Conservation (phyloP, 2,329 filamentous ascomycete genomes). For the Scytalidium lignicola region DNA sequence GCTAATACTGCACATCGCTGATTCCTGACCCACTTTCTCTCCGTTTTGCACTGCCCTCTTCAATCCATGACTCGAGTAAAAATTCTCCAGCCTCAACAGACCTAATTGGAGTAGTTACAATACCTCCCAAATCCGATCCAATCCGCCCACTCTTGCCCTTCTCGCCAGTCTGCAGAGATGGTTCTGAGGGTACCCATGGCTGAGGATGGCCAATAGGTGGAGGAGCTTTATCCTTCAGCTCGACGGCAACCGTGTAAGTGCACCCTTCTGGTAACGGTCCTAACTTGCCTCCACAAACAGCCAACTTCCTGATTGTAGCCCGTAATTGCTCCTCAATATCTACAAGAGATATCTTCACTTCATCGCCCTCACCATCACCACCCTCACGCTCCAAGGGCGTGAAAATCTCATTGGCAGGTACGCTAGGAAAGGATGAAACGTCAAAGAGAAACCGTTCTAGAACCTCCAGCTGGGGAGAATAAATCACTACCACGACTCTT, state of each 20-base stretch:
- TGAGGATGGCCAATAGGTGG: slow-evolving; percentile 58
- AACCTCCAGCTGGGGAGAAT: slow-evolving; percentile 26
- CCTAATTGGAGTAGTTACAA: slow-evolving; percentile 55
- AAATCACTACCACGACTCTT: slow-evolving; percentile 31
- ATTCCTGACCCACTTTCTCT: not conserved
- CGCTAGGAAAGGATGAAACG: slow-evolving; percentile 31
- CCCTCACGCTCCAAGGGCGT: slow-evolving; percentile 28
- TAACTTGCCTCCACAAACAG: slow-evolving; percentile 54
- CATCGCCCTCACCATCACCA: slow-evolving; percentile 3
- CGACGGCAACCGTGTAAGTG: slow-evolving; percentile 72
- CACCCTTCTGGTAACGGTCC: slow-evolving; percentile 56
- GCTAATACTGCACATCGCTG: too few relatives aligned
- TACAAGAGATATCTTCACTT: slow-evolving; percentile 38
- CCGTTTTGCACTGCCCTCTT: slow-evolving; percentile 42
- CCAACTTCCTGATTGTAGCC: slow-evolving; percentile 58
- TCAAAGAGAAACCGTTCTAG: slow-evolving; percentile 39
- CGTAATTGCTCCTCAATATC: slow-evolving; percentile 71
- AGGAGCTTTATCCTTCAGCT: slow-evolving; percentile 54
- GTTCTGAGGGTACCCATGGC: slow-evolving; percentile 54
- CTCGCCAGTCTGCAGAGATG: slow-evolving; percentile 29
- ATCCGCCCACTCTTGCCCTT: slow-evolving; percentile 21
- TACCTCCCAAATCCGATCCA: slow-evolving; percentile 40
- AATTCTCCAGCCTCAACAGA: slow-evolving; percentile 61
- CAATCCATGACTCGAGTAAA: slow-evolving; percentile 64
- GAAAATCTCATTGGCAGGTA: slow-evolving; percentile 28